Evolutionary conservation across 345 rosid species (phyloP), one percentile per base, ranked within the genome.

Genomic region (Excoecaria agallocha): DNA sequence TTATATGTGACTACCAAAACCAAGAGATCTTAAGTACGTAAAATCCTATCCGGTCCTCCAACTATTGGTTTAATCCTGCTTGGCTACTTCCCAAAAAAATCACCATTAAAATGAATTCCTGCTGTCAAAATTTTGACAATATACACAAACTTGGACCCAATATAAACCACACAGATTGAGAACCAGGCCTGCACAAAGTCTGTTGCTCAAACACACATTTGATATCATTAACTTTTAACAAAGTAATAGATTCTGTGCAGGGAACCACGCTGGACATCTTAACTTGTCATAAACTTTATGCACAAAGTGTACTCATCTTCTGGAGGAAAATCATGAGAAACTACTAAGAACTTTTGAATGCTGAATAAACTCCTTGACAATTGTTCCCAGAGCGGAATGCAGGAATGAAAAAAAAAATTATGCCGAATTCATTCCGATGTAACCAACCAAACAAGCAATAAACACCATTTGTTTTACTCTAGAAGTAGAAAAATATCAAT

Each of bases 1-100:
- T n/a, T 2, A 55, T n/a, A 55, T 55, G 8, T 55, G n/a, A 55
- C 59, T 12, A 15, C 8, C 22, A 62, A 16, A 11, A 62, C 9
- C 8, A 62, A 7, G 43, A 62, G n/a, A 62, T 62, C 10, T 19
- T 35, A 37, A 35, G 17, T 30, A 30, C 13, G 2, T 15, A 9
- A 5, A 62, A 15, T 35, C 11, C 11, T 30, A 30, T 30, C 30
- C 10, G 16, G 10, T 62, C 66, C 66, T 62, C 66, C 45, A 62
- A 62, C 66, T 16, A 37, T 62, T 38, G 45, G 66, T 39, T 62
- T 37, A 62, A 62, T 62, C 66, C 20, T 15, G 38, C 66, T 35
- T 11, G 5, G 46, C 4, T n/a, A 55, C 24, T 55, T 55, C 1
- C 24, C 59, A 19, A 55, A n/a, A 55, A 55, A 0, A 24, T 19